Evolutionary conservation across 1,139 yeast species (phyloP).

Genomic region (Dujonia santamariae): DNA sequence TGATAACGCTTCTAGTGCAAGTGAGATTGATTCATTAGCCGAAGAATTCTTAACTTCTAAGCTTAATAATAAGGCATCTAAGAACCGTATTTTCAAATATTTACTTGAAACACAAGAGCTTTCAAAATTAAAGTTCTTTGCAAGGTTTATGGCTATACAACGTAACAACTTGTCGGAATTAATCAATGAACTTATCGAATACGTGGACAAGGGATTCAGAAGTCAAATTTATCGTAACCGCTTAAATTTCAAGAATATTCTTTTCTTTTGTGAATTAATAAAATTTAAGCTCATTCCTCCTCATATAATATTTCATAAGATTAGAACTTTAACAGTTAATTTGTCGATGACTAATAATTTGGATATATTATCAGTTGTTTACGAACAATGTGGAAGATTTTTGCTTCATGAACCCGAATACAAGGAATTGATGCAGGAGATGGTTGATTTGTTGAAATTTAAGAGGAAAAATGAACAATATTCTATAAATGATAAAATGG

Average conservation of each 20-base stretch:
- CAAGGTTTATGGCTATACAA: slow-evolving; percentile 67
- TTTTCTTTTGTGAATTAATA: slow-evolving; percentile 70
- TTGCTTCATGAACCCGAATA: slow-evolving; percentile 63
- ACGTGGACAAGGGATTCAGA: slow-evolving; percentile 59
- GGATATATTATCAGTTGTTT: slow-evolving; percentile 62
- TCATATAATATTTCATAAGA: slow-evolving; percentile 69
- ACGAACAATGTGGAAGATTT: slow-evolving; percentile 74
- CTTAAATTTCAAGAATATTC: slow-evolving; percentile 54
- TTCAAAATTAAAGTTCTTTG: slow-evolving; percentile 47
- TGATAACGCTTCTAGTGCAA: slow-evolving; percentile 43
- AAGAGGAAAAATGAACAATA: slow-evolving; percentile 51
- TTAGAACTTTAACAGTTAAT: slow-evolving; percentile 53
- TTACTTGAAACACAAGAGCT: slow-evolving; percentile 49
- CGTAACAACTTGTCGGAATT: slow-evolving; percentile 48
- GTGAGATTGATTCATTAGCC: slow-evolving; percentile 57
- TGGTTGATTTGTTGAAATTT: slow-evolving; percentile 55
- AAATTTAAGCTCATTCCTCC: slow-evolving; percentile 76
- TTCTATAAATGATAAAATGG: slow-evolving; percentile 54
- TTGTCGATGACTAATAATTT: slow-evolving; percentile 55
- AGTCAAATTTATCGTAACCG: slow-evolving; percentile 50
- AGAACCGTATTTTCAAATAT: slow-evolving; percentile 55
- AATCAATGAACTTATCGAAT: slow-evolving; percentile 52
- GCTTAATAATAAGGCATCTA: slow-evolving; percentile 73
- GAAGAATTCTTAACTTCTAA: slow-evolving; percentile 48
- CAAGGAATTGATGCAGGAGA: slow-evolving; percentile 55